Evolutionary conservation across 768 basidiomycete species (phyloP).

Genomic region (Cystobasidium tubakii): DNA sequence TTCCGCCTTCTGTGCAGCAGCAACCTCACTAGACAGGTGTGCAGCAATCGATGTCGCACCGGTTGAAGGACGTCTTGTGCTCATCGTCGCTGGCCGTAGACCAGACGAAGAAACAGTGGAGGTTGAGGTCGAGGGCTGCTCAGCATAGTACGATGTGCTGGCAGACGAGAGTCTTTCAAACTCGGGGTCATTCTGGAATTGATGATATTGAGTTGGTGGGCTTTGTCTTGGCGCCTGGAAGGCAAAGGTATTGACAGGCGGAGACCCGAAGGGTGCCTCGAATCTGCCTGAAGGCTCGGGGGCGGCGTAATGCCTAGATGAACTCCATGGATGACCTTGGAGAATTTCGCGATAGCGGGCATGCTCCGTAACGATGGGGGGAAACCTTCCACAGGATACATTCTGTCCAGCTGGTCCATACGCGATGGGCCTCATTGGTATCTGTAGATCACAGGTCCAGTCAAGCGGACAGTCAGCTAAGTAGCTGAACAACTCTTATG

Average conservation of each 20-base stretch:
- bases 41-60: slow-evolving; percentile 54
- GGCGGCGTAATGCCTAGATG: not conserved
- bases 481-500: too few species aligned
- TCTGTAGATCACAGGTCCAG: not conserved
- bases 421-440: not conserved
- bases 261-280: slow-evolving; percentile 10
- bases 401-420: not conserved
- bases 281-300: not conserved
- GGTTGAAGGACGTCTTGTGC: slow-evolving; percentile 55
- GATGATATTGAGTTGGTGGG: not conserved
- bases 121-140: not conserved
- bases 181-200: not conserved
- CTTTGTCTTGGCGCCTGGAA: slow-evolving; percentile 45
- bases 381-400: not conserved
- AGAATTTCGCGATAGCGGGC: not conserved
- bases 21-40: slow-evolving; percentile 46
- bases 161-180: not conserved
- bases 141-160: not conserved
- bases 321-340: not conserved
- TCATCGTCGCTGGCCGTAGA: slow-evolving; percentile 46
- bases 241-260: slow-evolving; percentile 5
- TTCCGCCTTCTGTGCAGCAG: slow-evolving; percentile 59
- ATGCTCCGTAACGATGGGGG: not conserved
- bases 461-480: not conserved
- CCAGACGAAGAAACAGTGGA: not conserved